These are phyloP conservation scores for Batkoa obscura DNA, from an alignment of 371 early-diverging fungal genomes.

Conservation along the genomic window DNA sequence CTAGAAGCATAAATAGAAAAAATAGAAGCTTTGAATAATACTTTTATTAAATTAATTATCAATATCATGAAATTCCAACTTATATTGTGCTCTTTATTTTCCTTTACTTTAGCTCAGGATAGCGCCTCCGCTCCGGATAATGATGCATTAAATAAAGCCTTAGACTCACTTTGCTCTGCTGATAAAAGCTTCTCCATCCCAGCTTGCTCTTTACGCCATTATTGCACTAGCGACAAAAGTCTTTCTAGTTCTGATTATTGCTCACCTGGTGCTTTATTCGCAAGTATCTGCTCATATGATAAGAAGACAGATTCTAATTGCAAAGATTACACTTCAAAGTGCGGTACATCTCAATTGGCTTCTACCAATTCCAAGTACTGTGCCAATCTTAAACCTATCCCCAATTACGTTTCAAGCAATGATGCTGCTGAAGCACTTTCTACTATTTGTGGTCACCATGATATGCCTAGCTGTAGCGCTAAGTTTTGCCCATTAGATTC, in stretches of 20 bases:
- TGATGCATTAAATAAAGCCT: neutral
- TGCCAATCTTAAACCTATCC: neutral
- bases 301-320: neutral
- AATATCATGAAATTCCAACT: too few relatives aligned
- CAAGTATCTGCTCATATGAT: neutral
- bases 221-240: neutral
- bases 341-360: neutral
- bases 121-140: too few relatives aligned
- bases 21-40: too few relatives aligned
- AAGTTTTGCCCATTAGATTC: neutral
- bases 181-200: neutral
- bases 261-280: neutral
- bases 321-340: neutral
- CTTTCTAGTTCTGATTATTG: neutral
- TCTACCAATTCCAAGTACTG: neutral
- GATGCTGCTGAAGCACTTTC: neutral
- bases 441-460: slow-evolving; percentile 1
- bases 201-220: neutral
- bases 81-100: too few relatives aligned
- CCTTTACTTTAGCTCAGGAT: too few relatives aligned
- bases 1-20: too few relatives aligned
- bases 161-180: neutral
- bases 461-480: neutral
- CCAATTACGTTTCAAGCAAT: neutral
- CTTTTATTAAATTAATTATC: too few relatives aligned